Conservation (phyloP, 164 flowering plant genomes). For the Dillenia turbinata region DNA sequence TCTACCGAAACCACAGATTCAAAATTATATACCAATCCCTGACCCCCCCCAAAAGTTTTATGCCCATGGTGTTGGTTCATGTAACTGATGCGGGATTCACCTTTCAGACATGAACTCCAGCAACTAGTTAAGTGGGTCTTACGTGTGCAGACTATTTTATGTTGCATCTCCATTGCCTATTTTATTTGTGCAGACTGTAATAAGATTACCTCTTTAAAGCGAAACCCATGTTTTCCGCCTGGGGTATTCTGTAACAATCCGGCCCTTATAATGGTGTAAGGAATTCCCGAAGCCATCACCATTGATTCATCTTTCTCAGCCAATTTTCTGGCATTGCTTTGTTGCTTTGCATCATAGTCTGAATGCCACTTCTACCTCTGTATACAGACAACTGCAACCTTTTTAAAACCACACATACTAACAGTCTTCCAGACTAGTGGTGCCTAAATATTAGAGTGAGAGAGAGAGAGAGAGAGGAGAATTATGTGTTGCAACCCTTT, state of each 20-base stretch:
- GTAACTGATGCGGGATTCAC: too few relatives aligned
- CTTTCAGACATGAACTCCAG: too few relatives aligned
- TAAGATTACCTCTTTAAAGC: constrained; percentile 63
- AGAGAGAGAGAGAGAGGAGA: constrained; percentile 40
- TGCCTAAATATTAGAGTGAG: not conserved
- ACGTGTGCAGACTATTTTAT: too few relatives aligned
- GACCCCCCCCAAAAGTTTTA: too few relatives aligned
- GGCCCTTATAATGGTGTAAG: constrained; percentile 76
- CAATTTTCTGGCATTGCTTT: constrained; percentile 50
- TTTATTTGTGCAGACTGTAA: not conserved
- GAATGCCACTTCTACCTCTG: constrained; percentile 64
- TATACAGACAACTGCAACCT: constrained; percentile 85
- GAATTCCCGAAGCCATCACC: constrained; percentile 56
- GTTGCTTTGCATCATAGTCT: constrained; percentile 68
- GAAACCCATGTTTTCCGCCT: constrained; percentile 80
- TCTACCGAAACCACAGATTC: too few relatives aligned
- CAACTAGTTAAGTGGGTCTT: too few relatives aligned
- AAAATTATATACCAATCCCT: too few relatives aligned
- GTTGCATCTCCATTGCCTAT: too few relatives aligned
- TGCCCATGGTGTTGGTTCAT: too few relatives aligned
- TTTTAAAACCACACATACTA: constrained; percentile 37
- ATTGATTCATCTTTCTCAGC: constrained; percentile 77
- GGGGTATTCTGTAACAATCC: constrained; percentile 63
- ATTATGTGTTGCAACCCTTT: constrained; percentile 69
- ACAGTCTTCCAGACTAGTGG: not conserved